Evolutionary conservation across 2,329 filamentous ascomycete genomes (phyloP), one percentile per base, ranked within the genome.

Genomic region (Colletotrichum tropicicola): DNA sequence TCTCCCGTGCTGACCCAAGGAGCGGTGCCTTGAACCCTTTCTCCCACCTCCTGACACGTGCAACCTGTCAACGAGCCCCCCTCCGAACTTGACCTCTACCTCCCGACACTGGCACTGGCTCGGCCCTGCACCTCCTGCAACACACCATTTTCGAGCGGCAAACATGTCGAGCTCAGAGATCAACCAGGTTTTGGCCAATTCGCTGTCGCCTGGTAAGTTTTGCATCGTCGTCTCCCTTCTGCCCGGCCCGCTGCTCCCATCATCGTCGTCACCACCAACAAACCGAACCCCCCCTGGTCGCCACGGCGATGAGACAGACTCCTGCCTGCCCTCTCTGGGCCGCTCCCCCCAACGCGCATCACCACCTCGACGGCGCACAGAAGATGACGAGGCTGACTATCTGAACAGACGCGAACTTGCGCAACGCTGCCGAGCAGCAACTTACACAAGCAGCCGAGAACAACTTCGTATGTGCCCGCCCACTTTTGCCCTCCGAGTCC

Each of bases 141-240:
- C 55, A 64, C 41, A 45, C 39, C 43, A 74, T 30, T 41, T n/a
- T 66, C 44, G 59, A 63, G 51, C 75, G 74, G 73, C 77, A 79
- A 85, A 76, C 80, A 93, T 88, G 86, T 87, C 86, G 81, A 87
- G 84, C 85, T 83, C 97, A 92, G 93, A 98, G 85, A 97, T 98
- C 85, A 97, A 95, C 86, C 91, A 94, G 84, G 95, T 99, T 85
- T 92, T 99, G 86, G 90, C 93, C 83, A 95, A 94, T 85, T 98
- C 96, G 80, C 90, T 98, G 83, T 97, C 94, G 77, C 87, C 94
- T 78, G 95, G 96, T 98, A 85, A 80, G 91, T 81, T 70, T 49
- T 23, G 9, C 61, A 23, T 49, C 27, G 9, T 23, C 41, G 9
- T 47, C 43, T 60, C 28, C 5, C 21, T 53, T 58, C 49, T n/a